Evolutionary conservation across 2,329 filamentous ascomycete genomes (phyloP), one percentile per base, ranked within the genome.

Genomic region (Fusarium aywerte): DNA sequence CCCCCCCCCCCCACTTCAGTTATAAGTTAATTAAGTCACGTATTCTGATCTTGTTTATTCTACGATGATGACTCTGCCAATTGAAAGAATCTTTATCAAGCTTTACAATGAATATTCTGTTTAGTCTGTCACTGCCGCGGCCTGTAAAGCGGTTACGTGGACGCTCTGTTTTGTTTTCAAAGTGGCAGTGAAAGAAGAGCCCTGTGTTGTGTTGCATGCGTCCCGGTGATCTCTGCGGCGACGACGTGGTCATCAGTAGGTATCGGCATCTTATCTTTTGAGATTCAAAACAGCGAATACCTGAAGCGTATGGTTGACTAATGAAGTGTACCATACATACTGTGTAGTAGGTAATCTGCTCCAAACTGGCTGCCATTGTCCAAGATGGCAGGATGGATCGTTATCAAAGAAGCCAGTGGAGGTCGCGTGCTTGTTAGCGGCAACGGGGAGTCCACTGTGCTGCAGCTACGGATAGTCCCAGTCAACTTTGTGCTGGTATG

Each of bases 371-470:
- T 42, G 23, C 20, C 48, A 42, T 55, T 36, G 20, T 20, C 23
- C 42, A 27, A 33, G 23, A 53, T 53, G 50, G 39, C 42, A 27
- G 25, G 23, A 53, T 53, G 50, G 39, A 53, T 35, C 54, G 58
- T 69, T 69, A 68, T 68, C 65, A 68, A 67, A 66, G 52, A 47
- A 63, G 43, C 38, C 58, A 58, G 58, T 56, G 51, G 35, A 68
- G 65, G 65, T 68, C 65, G 65, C 65, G 65, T 68, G 65, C 65
- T 62, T 64, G 62, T 58, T 64, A 66, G 65, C 61, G 65, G 65
- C 61, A 51, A 64, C 40, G 65, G 61, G 57, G 48, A 54, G 56
- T 59, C 40, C 50, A 59, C 53, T 53, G 38, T 45, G 21, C 32
- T 49, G 50, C 39, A 35, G 50, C 31, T 31, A 36, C n/a, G 25